A percentile compares a stretch with the other conserved stretches of the same genome.
Conservation (phyloP, 495 filamentous ascomycete species). For the Neurospora tetrasperma region DNA sequence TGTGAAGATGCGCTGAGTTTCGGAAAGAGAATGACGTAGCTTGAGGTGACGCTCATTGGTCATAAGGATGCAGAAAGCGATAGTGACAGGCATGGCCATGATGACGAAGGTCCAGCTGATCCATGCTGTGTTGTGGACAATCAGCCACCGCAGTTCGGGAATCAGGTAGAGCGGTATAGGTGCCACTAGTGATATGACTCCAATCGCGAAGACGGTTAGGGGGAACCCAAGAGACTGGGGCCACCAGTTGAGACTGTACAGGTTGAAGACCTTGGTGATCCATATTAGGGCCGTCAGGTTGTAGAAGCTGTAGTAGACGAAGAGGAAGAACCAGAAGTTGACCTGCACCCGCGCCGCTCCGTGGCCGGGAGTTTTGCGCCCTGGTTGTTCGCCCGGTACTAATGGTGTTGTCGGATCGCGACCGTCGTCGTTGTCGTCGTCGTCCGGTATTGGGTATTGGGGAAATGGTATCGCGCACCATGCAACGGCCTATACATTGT, state of each 20-base stretch:
- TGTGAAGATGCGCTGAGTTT: constrained; percentile 54
- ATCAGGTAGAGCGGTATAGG: constrained; percentile 48
- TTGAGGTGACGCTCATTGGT: constrained; percentile 47
- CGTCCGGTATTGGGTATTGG: constrained; percentile 40
- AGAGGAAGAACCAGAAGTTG: constrained; percentile 60
- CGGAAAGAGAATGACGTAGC: constrained; percentile 44
- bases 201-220: constrained; percentile 44
- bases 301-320: constrained; percentile 56
- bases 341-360: constrained; percentile 48
- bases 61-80: constrained; percentile 50
- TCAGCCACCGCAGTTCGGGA: constrained; percentile 36
- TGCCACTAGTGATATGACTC: constrained; percentile 39
- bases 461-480: constrained; percentile 56
- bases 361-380: constrained; percentile 44
- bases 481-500: constrained; percentile 37
- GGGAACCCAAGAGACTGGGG: constrained; percentile 49
- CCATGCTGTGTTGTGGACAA: constrained; percentile 51
- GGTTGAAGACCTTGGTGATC: constrained; percentile 60
- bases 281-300: constrained; percentile 52
- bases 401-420: constrained; percentile 7
- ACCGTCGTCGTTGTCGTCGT: constrained; percentile 26
- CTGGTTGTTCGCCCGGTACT: constrained; percentile 11
- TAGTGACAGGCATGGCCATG: constrained; percentile 52
- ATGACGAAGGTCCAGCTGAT: constrained; percentile 53
- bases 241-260: constrained; percentile 59